phyloP scores from a whole-genome alignment of 108 stramenopile genomes.

The Discostella pseudostelligera region DNA sequence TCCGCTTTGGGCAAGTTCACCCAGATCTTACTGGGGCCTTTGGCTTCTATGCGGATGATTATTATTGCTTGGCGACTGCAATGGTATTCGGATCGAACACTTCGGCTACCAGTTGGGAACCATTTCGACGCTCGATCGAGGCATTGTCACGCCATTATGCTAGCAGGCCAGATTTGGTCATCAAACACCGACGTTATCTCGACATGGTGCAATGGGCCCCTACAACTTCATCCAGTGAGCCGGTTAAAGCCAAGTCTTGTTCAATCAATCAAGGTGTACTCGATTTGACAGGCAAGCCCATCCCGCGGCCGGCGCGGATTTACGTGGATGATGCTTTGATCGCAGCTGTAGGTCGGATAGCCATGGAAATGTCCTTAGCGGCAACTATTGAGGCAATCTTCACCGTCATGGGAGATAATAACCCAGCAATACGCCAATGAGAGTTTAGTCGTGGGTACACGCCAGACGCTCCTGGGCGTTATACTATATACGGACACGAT shows the following conservation, averaged over 20 bases:
- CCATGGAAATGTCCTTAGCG: not conserved
- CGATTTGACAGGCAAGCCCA: not conserved
- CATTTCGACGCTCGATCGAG: slow-evolving; percentile 11
- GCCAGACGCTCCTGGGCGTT: slow-evolving; percentile 1
- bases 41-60: not conserved
- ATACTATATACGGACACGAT: not conserved
- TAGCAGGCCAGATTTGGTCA: not conserved
- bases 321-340: slow-evolving; percentile 18
- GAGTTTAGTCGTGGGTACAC: not conserved
- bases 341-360: not conserved
- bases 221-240: not conserved
- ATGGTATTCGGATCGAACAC: slow-evolving; percentile 7
- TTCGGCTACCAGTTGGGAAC: slow-evolving; percentile 7
- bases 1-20: not conserved
- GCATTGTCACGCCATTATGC: not conserved
- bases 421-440: not conserved
- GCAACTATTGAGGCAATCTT: not conserved
- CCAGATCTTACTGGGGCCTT: slow-evolving; percentile 2
- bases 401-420: not conserved
- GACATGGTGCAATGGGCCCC: slow-evolving; percentile 5
- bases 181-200: not conserved
- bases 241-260: not conserved
- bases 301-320: not conserved
- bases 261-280: slow-evolving; percentile 4
- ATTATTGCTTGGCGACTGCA: slow-evolving; percentile 3